phyloP scores from a whole-genome alignment of 768 basidiomycete genomes.

The Leucogyrophana mollusca region DNA sequence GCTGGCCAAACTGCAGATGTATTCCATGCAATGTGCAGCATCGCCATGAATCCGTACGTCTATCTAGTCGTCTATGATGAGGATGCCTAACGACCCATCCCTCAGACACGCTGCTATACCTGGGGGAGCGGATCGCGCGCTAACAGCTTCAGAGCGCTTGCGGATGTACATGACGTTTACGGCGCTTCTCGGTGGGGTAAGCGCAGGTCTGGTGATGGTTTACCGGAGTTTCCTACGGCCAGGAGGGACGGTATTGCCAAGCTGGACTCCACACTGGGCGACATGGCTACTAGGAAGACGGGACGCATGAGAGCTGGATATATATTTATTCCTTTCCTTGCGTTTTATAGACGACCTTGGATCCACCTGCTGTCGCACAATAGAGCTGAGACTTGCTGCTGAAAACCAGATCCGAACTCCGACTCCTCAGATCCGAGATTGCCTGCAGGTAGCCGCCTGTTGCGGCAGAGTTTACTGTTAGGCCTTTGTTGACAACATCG shows the following conservation, averaged over 20 bases:
- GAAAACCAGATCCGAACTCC: conserved; percentile 32
- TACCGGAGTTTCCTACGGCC: conserved; percentile 69
- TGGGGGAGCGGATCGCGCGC: conserved; percentile 78
- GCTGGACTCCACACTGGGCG: conserved; percentile 61
- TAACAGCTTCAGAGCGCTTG: conserved; percentile 67
- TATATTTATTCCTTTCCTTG: conserved; percentile 4
- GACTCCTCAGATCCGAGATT: conserved; percentile 34
- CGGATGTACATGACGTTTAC: conserved; percentile 72
- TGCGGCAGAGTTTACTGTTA: conserved; percentile 11
- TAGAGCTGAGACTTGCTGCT: not conserved
- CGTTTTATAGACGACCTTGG: conserved; percentile 13
- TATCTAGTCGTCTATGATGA: conserved; percentile 5
- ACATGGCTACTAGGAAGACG: conserved; percentile 64
- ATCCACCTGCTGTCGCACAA: not conserved
- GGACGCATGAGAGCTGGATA: conserved; percentile 21
- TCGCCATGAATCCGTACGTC: conserved; percentile 86
- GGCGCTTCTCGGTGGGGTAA: conserved; percentile 70
- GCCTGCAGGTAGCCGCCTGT: conserved; percentile 34
- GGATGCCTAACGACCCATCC: conserved; percentile 10
- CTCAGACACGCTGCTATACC: conserved; percentile 66
- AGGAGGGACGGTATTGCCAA: conserved; percentile 49
- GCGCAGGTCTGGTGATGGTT: conserved; percentile 68
- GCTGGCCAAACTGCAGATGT: conserved; percentile 83
- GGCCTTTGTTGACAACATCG: conserved; percentile 12
- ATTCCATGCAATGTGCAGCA: conserved; percentile 80